Base-by-base conservation (phyloP, 78 protist species). In the Parvularia atlantis region DNA sequence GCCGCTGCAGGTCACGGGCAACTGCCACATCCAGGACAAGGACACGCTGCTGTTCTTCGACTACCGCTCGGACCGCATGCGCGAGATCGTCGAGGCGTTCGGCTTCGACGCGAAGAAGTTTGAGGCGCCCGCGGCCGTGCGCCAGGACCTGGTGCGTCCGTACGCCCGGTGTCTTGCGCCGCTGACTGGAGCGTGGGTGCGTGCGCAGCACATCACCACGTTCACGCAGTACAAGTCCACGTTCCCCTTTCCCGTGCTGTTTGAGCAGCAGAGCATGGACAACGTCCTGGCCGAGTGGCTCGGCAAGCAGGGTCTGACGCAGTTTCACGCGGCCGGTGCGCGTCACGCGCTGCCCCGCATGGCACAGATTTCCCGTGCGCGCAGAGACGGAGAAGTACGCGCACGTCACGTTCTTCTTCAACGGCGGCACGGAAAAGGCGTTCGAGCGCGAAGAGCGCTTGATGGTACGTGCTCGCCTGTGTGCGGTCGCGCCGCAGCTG, bases 371-470 rank as follows among this genome's bases (percentile, higher is more conserved):
- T 19, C 7, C 28, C 28, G 6, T 41, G 46, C 22, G 1, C 54
- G 35, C 60, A 7, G 77, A 72, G 77, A 72, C 77, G 9, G 77
- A 72, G 37, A 72, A 72, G 77, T 72, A 61, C 62, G 77, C 77
- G 62, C 77, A 72, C 62, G 77, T 72, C 30, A 72, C 77, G 2
- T 72, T 72, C 77, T 72, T 72, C 31, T 72, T 72, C 77, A 72
- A 72, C 69, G 77, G 77, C 48, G 77, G 77, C n/a, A 36, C 20
- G 13, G 77, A 72, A 39, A 17, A 1, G 56, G 39, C 30, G 20
- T 72, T 44, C 41, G 69, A 43, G 28, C 28, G 39, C 24, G 77
- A 72, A 40, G 67, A 43, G 58, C 76, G 76, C 68, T 37, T 6
- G 28, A 13, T 71, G 41, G 68, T n/a, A n/a, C n/a, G n/a, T n/a